Base-by-base conservation (phyloP, 2,329 filamentous ascomycete species). In the Clarireedia paspali region DNA sequence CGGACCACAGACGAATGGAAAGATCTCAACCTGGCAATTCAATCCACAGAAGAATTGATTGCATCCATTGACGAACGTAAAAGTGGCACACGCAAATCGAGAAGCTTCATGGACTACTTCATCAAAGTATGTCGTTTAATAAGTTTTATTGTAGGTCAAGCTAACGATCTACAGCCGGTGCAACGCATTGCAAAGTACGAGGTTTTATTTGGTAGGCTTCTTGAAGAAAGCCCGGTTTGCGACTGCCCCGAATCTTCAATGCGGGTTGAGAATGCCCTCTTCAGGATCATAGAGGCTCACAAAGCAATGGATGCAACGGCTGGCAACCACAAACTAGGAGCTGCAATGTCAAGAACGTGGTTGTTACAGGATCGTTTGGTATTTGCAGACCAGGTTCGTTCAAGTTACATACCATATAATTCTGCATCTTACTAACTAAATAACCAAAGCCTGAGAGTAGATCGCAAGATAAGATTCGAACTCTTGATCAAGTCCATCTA, bases 101-200 rank as follows among this genome's bases (percentile, higher is more conserved):
- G 95, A 61, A 91, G 88, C 1, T 82, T 96, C 61, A 83, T 85
- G 49, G 94, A 97, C 71, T 77, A 97, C 5, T 77, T 97, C 55
- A 91, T 96, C 63, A 97, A 97, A 81, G 91, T 89, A 50, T 26
- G n/a, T 10, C 46, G 2, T 12, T 40, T 14, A 1, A 20, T 4
- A 4, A 36, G 24, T 39, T 9, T 5, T 5, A 23, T 4, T 48
- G 34, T 17, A 4, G 36, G 44, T 23, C 44, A 60, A 38, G 17
- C 53, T 57, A 26, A 62, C 55, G 53, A 36, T 15, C 14, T 42
- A 40, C 40, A 17, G 89, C 94, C 92, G 0, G 91, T 96, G 20
- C 92, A 99, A 71, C 82, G 92, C 55, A 81, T 96, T 23, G 95
- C 90, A 74, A 90, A 88, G 72, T 97, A 97, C 67, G 90, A 90